A percentile compares a stretch with the other conserved stretches of the same genome.
Conservation (phyloP, 2,329 filamentous ascomycete genomes). For the Scopulariopsis brevicaulis region DNA sequence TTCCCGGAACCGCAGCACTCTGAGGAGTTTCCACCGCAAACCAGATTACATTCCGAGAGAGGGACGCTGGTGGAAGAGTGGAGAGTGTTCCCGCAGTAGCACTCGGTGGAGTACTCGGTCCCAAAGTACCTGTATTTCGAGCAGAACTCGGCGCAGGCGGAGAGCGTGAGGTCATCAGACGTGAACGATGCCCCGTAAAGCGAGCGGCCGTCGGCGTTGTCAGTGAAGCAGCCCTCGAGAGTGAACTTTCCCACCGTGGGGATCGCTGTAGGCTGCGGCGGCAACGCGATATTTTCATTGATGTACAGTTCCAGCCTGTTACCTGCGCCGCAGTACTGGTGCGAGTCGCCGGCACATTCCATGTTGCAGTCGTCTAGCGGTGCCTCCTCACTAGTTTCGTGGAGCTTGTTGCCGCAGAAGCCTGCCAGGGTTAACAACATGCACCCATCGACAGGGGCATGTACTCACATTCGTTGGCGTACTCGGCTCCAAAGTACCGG, state of each 20-base stretch:
- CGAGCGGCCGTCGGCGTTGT: slow-evolving; percentile 21
- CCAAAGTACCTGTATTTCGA: slow-evolving; percentile 25
- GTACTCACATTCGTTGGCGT: too few relatives aligned
- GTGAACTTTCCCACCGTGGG: slow-evolving; percentile 22
- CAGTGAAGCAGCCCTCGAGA: slow-evolving; percentile 28
- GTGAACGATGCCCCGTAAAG: slow-evolving; percentile 15
- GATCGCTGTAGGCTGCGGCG: slow-evolving; percentile 18
- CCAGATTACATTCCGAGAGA: slow-evolving; percentile 18
- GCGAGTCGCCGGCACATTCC: slow-evolving; percentile 26
- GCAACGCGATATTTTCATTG: slow-evolving; percentile 19
- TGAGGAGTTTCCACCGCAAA: slow-evolving; percentile 18
- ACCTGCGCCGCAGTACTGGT: slow-evolving; percentile 29
- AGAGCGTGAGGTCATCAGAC: slow-evolving; percentile 21
- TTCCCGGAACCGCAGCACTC: slow-evolving; percentile 13
- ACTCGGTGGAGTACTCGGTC: slow-evolving; percentile 10
- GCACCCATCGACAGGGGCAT: too few relatives aligned
- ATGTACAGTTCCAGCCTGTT: slow-evolving; percentile 31
- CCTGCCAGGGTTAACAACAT: slow-evolving; percentile 25
- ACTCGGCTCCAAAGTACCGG: too few relatives aligned
- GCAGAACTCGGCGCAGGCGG: slow-evolving; percentile 25
- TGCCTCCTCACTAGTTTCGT: slow-evolving; percentile 14
- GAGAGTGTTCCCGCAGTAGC: slow-evolving; percentile 23
- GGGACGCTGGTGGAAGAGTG: slow-evolving; percentile 14
- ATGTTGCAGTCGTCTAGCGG: slow-evolving; percentile 22
- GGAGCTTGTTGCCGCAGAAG: slow-evolving; percentile 35